phyloP scores from a whole-genome alignment of 2,329 filamentous ascomycete species.

The Aureobasidium sp. region DNA sequence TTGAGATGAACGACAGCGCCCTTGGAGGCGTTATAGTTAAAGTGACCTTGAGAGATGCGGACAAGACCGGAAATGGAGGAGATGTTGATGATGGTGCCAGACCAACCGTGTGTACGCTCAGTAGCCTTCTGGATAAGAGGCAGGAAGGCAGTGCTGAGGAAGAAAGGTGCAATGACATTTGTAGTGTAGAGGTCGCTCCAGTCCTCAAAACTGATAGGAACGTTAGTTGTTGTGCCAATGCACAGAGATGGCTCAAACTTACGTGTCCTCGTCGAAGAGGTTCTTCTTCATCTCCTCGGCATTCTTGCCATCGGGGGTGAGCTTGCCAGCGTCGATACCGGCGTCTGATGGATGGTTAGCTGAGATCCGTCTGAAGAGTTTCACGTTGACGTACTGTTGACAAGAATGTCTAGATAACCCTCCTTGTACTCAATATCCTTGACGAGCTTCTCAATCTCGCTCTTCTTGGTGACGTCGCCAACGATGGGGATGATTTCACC shows the following conservation, averaged over 20 bases:
- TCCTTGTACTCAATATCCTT: constrained; percentile 39
- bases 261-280: constrained; percentile 4
- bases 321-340: constrained; percentile 23
- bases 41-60: constrained; percentile 39
- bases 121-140: constrained; percentile 40
- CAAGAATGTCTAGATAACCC: constrained; percentile 38
- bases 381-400: constrained; percentile 19
- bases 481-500: constrained; percentile 42
- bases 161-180: constrained; percentile 43
- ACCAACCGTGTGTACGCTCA: constrained; percentile 26
- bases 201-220: constrained; percentile 31
- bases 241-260: background rate
- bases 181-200: constrained; percentile 42
- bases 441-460: constrained; percentile 36
- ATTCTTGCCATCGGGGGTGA: constrained; percentile 32
- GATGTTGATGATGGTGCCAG: constrained; percentile 40
- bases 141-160: constrained; percentile 39
- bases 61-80: constrained; percentile 39
- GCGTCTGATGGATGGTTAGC: constrained; percentile 9
- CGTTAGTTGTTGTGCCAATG: constrained; percentile 33
- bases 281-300: constrained; percentile 24
- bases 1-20: constrained; percentile 48
- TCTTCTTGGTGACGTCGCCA: constrained; percentile 39
- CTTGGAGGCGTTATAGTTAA: constrained; percentile 44
- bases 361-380: constrained; percentile 41